Evolutionary conservation across 1,139 yeast species (phyloP).

Genomic region (Geotrichum reessii): DNA sequence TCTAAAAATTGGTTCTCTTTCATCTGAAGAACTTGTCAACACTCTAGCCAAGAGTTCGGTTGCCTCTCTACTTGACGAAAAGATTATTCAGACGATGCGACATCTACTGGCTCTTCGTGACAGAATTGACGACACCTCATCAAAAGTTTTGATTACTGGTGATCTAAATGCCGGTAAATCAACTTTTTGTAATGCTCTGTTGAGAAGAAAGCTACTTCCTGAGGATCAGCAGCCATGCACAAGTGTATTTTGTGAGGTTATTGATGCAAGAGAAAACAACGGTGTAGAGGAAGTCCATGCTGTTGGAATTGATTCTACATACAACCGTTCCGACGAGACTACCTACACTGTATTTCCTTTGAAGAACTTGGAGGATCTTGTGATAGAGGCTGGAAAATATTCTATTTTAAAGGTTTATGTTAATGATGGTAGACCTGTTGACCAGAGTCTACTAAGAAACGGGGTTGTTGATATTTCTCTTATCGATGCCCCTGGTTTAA

Average conservation of each 20-base stretch:
- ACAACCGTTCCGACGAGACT: slow-evolving; percentile 55
- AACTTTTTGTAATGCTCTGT: slow-evolving; percentile 85
- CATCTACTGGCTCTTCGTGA: slow-evolving; percentile 72
- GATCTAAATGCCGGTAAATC: slow-evolving; percentile 96
- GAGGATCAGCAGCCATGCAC: slow-evolving; percentile 99
- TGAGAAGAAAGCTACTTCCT: slow-evolving; percentile 74
- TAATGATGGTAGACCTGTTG: slow-evolving; percentile 62
- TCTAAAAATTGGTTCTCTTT: slow-evolving; percentile 52
- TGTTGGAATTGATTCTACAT: slow-evolving; percentile 56
- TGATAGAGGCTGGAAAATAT: slow-evolving; percentile 66
- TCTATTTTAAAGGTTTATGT: slow-evolving; percentile 75
- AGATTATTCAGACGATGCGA: slow-evolving; percentile 52
- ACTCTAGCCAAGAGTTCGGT: slow-evolving; percentile 60
- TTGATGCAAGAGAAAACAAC: slow-evolving; percentile 73
- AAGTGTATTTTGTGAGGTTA: slow-evolving; percentile 89
- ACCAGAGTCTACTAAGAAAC: slow-evolving; percentile 70
- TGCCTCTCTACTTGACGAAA: slow-evolving; percentile 59
- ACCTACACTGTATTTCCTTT: slow-evolving; percentile 58
- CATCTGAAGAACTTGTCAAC: slow-evolving; percentile 44
- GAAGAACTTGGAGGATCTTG: slow-evolving; percentile 59
- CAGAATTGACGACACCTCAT: slow-evolving; percentile 84
- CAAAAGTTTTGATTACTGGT: slow-evolving; percentile 94
- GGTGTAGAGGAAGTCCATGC: slow-evolving; percentile 92
- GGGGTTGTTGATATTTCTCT: slow-evolving; percentile 89
- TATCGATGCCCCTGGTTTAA: slow-evolving; percentile 96